Percentiles rank a stretch among this genome's conserved stretches.
Conservation (phyloP, 2,329 filamentous ascomycete species). For the Microdochium trichocladiopsis region DNA sequence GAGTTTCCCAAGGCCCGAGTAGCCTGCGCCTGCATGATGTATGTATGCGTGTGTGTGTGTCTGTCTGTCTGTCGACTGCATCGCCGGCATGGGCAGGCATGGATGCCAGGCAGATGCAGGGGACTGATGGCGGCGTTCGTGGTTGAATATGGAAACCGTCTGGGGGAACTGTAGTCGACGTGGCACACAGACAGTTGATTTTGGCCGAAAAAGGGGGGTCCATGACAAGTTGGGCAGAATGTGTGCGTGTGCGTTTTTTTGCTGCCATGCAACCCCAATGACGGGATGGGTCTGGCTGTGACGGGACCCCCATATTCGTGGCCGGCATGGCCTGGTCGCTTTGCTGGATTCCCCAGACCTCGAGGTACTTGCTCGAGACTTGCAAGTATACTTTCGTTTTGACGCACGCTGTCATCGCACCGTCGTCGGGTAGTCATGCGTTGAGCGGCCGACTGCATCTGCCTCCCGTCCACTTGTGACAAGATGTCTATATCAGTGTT, state of each 20-base stretch:
- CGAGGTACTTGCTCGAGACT: constrained; percentile 1
- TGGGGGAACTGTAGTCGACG: neutral
- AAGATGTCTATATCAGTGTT: constrained; percentile 1
- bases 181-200: neutral
- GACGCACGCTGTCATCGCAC: neutral
- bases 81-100: neutral
- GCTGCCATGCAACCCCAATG: constrained; percentile 1
- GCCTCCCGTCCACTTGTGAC: neutral
- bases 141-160: neutral
- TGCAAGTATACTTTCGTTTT: neutral
- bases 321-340: neutral
- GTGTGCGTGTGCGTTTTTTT: neutral
- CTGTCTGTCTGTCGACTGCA: neutral
- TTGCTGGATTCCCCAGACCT: neutral
- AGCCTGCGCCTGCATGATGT: neutral
- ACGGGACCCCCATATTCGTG: neutral
- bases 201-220: neutral
- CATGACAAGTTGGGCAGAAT: constrained; percentile 1
- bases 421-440: constrained; percentile 1
- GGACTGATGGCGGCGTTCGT: neutral
- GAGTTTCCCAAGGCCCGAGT: neutral
- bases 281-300: neutral
- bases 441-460: neutral
- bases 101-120: neutral
- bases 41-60: too few species aligned